Conservation (phyloP, 2,329 filamentous ascomycete species). For the Penicillium paneum region DNA sequence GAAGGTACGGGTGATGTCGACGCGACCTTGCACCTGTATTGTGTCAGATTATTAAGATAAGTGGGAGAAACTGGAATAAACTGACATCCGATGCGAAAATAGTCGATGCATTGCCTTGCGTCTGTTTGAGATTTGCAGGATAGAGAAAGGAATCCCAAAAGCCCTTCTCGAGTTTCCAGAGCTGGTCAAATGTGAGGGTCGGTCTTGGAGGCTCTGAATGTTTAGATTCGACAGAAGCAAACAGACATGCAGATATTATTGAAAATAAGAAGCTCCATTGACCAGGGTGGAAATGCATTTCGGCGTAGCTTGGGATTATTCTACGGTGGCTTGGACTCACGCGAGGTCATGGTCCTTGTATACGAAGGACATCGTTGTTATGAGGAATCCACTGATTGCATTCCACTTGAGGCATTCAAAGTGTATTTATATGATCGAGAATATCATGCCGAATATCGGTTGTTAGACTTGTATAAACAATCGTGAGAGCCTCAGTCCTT, state of each 20-base stretch:
- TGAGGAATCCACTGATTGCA: not conserved
- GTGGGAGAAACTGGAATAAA: too few relatives aligned
- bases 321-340: not conserved
- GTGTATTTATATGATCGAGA: not conserved
- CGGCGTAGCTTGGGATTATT: not conserved
- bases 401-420: not conserved
- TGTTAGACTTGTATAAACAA: not conserved
- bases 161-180: slow-evolving; percentile 23
- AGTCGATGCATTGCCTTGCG: slow-evolving; percentile 19
- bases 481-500: not conserved
- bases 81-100: slow-evolving; percentile 24
- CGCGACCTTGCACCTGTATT: slow-evolving; percentile 25
- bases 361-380: not conserved
- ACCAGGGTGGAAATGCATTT: not conserved
- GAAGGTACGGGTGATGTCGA: slow-evolving; percentile 28
- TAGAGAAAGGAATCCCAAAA: slow-evolving; percentile 29
- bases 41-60: not conserved
- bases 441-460: not conserved
- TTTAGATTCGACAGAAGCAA: not conserved
- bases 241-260: not conserved
- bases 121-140: slow-evolving; percentile 23
- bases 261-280: not conserved
- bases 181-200: slow-evolving; percentile 19
- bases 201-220: not conserved
- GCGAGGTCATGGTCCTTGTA: not conserved